phyloP scores from a whole-genome alignment of 2,329 filamentous ascomycete species.

The Trichocomaceae sp. region DNA sequence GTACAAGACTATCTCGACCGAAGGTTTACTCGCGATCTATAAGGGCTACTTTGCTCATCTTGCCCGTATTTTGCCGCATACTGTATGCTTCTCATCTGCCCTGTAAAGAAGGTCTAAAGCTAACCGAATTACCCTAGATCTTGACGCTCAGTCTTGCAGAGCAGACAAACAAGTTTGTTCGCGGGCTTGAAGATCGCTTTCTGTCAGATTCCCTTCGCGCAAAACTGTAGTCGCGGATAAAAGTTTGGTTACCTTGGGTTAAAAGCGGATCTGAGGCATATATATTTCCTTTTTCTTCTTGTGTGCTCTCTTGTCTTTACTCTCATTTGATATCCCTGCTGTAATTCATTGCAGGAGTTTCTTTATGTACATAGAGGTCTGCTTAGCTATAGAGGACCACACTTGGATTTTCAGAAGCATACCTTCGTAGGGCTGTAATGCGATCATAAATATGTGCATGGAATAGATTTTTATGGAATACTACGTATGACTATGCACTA shows the following conservation, averaged over 20 bases:
- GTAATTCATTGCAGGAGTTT: neutral
- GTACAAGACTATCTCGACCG: constrained; percentile 80
- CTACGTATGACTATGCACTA: too few relatives aligned
- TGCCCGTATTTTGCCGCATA: constrained; percentile 89
- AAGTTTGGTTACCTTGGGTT: neutral
- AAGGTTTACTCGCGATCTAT: constrained; percentile 88
- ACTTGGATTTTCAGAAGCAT: neutral
- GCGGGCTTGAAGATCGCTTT: constrained; percentile 63
- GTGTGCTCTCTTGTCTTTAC: neutral
- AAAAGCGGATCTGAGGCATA: neutral
- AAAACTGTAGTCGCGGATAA: constrained; percentile 34
- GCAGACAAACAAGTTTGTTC: constrained; percentile 91
- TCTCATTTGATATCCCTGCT: neutral
- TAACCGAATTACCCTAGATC: constrained; percentile 47
- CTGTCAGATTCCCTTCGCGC: constrained; percentile 43
- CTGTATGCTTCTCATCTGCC: constrained; percentile 42
- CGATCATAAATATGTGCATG: too few relatives aligned
- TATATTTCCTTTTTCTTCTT: neutral
- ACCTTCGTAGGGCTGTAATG: neutral
- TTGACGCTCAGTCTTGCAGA: constrained; percentile 88
- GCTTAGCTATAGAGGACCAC: neutral
- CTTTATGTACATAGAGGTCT: neutral
- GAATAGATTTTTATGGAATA: too few relatives aligned
- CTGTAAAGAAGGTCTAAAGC: constrained; percentile 4
- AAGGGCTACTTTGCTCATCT: constrained; percentile 96